Percentiles rank a stretch among this genome's conserved stretches.
phyloP scores from a whole-genome alignment of 257 asterid species.

The Solanum phureja region DNA sequence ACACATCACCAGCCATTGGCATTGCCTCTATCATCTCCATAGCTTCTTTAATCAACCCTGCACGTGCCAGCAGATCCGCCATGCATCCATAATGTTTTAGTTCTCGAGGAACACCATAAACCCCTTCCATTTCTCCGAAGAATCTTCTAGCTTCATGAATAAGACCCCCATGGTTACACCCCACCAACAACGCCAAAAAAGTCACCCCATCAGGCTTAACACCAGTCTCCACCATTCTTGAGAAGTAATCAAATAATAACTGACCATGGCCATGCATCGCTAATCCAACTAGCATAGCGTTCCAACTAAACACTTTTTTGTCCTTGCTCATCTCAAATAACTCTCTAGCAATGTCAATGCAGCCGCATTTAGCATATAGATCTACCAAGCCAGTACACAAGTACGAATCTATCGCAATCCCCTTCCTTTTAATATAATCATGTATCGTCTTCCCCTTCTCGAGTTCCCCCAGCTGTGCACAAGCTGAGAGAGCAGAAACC shows the following conservation, averaged over 20 bases:
- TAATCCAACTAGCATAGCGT: conserved; percentile 74
- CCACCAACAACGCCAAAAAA: conserved; percentile 52
- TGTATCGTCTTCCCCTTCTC: conserved; percentile 56
- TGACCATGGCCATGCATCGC: conserved; percentile 65
- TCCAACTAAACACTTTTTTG: conserved; percentile 58
- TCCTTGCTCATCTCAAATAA: conserved; percentile 27
- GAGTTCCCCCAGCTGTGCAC: conserved; percentile 67
- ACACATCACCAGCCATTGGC: conserved; percentile 76
- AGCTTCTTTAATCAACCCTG: conserved; percentile 68
- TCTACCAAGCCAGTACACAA: conserved; percentile 75
- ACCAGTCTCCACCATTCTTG: conserved; percentile 44
- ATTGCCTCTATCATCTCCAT: conserved; percentile 47
- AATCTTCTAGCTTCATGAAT: conserved; percentile 39
- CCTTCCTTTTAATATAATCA: conserved; percentile 15
- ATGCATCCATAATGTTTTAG: conserved; percentile 88
- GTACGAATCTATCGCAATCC: conserved; percentile 37
- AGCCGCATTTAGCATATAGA: conserved; percentile 72
- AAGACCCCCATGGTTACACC: conserved; percentile 86
- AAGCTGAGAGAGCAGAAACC: conserved; percentile 70
- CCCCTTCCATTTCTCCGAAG: conserved; percentile 54
- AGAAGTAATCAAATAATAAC: conserved; percentile 35
- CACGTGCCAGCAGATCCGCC: conserved; percentile 77
- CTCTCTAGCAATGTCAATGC: conserved; percentile 43
- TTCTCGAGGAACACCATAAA: conserved; percentile 49
- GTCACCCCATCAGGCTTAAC: conserved; percentile 68